Evolutionary conservation across 225 moss, liverwort and hornwort species (phyloP), one percentile per base, ranked within the genome.

Genomic region (Sphagnum tenellum): DNA sequence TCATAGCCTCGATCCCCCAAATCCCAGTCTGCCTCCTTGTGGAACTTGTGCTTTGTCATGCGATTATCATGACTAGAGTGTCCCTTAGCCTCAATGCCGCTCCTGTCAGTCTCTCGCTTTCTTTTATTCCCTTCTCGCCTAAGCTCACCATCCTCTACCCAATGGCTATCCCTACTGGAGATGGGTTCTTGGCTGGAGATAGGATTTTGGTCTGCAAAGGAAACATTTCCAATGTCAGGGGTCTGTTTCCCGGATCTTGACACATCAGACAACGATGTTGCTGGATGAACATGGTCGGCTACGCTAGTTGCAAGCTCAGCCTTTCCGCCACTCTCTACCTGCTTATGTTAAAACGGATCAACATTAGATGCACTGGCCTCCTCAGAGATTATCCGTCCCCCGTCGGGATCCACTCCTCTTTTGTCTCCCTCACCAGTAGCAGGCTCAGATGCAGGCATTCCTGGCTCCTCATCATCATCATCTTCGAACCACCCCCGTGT

Each of bases 401-500:
- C 61, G 45, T 61, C 45, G 3, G 3, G 61, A 45, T 45, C 7
- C 8, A 4, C 45, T 60, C 8, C 44, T 9, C 52, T 9, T 52
- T 2, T 9, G 9, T 52, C 9, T 6, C 9, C 52, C 0, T 52
- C 52, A 9, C 52, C 0, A 0, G 9, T 52, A 0, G 6, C 7
- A 6, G 6, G 52, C 52, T 52, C 52, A 2, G 52, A 5, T 5
- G 7, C 52, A 52, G 52, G 6, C 52, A 6, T 52, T 6, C 52
- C 9, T 5, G 52, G 9, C 6, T 29, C 49, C n/a, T 2, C 14
- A 5, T 48, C 49, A 12, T 48, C 49, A 49, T 63, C 63, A 7
- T 63, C 12, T 50, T 63, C 63, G 12, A 63, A 9, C 63, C 63
- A 63, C 48, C 63, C 63, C 14, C 63, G 49, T n/a, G 63, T 63